Evolutionary conservation across 2,329 filamentous ascomycete species (phyloP), one percentile per base, ranked within the genome.

Genomic region (Exophiala xenobiotica): DNA sequence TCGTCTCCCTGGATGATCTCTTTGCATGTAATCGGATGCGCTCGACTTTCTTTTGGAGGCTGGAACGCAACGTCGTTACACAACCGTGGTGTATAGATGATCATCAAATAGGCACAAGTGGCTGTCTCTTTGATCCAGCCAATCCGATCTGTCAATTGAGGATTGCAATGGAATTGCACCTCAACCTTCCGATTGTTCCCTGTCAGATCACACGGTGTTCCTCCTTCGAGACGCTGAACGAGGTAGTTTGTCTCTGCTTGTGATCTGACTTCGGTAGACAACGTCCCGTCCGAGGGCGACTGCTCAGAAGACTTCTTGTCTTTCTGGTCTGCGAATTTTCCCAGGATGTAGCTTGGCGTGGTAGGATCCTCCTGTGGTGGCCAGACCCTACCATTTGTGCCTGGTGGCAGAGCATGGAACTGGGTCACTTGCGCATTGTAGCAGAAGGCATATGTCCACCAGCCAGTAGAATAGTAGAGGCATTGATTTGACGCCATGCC

Each of bases 381-480:
- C 59, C 82, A 85, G 22, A 75, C 70, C 1, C 82, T 80, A 8
- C 87, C 81, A 2, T 85, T 84, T 53, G 84, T 83, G 38, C 82
- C 78, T 2, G 83, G 82, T 1, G 89, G 81, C 53, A 92, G 73
- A 38, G 90, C 89, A 68, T 96, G 91, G 70, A 95, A 96, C 70
- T 96, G 91, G 64, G 88, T 87, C 56, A 96, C 85, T 57, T 92
- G 83, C 56, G 85, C 80, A 65, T 88, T 88, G 72, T 95, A 93
- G 76, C 91, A 96, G 69, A 96, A 96, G 62, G 86, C 87, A 71
- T 96, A 96, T 65, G 87, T 93, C 91, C 91, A 96, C 91, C 91
- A 96, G 0, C 91, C 91, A 1, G 84, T 87, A 59, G 90, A 73
- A 67, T 83, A 88, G 73, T 92, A 95, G 57, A 96, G 80, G 68